A percentile compares a stretch with the other conserved stretches of the same genome.
Evolutionary conservation across 2,329 filamentous ascomycete species (phyloP).

Genomic region (Talaromyces sp.): DNA sequence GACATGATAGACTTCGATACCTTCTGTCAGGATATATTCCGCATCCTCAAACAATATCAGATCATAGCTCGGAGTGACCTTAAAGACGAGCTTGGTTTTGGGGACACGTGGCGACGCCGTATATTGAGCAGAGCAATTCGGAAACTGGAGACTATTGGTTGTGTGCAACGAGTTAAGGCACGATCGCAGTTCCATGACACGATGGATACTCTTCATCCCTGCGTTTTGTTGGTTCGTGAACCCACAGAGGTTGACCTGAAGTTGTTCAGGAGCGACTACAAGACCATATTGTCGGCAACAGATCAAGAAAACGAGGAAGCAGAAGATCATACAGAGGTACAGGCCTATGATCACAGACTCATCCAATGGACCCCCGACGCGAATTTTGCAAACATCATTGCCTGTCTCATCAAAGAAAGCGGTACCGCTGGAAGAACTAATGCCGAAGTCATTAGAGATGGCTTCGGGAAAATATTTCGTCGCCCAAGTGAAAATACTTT

Average conservation of each 20-base stretch:
- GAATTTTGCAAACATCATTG: slow-evolving; percentile 53
- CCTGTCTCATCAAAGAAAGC: slow-evolving; percentile 48
- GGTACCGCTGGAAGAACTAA: slow-evolving; percentile 54
- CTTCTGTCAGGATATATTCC: slow-evolving; percentile 51
- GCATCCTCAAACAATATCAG: slow-evolving; percentile 50
- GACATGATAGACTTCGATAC: slow-evolving; percentile 49
- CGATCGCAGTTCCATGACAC: slow-evolving; percentile 42
- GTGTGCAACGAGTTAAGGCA: slow-evolving; percentile 45
- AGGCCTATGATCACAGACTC: slow-evolving; percentile 11
- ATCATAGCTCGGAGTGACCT: slow-evolving; percentile 55
- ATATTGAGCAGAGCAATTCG: slow-evolving; percentile 45
- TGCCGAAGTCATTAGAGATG: slow-evolving; percentile 41
- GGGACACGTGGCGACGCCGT: slow-evolving; percentile 39
- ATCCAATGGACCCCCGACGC: slow-evolving; percentile 54
- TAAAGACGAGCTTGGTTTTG: slow-evolving; percentile 47
- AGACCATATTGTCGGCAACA: slow-evolving; percentile 28
- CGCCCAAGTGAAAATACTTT: slow-evolving; percentile 56
- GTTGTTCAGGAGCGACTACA: slow-evolving; percentile 41
- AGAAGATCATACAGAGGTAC: slow-evolving; percentile 23
- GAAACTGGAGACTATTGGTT: slow-evolving; percentile 48
- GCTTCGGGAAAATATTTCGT: slow-evolving; percentile 54
- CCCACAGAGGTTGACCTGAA: slow-evolving; percentile 41
- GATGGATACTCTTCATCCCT: slow-evolving; percentile 39
- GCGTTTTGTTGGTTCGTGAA: slow-evolving; percentile 45
- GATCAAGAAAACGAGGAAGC: slow-evolving; percentile 34